Evolutionary conservation across 352 stramenopile genomes (phyloP).

Genomic region (Lagenidium giganteum): DNA sequence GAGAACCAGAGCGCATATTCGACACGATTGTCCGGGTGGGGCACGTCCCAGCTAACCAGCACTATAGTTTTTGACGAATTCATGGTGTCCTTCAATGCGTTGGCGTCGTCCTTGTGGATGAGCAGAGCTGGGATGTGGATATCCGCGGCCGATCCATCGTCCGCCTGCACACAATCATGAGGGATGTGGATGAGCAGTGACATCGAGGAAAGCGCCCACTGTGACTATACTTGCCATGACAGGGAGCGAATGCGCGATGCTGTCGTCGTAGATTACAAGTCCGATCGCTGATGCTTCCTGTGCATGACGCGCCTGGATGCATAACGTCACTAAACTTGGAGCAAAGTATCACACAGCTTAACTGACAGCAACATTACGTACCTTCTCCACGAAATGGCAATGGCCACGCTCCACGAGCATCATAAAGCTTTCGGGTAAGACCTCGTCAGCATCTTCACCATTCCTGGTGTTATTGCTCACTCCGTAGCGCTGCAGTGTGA

Average conservation of each 20-base stretch:
- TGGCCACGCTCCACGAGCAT: slow-evolving; percentile 59
- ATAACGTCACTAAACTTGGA: too few species aligned
- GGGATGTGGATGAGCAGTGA: too few species aligned
- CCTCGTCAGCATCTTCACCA: slow-evolving; percentile 1
- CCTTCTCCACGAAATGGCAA: slow-evolving; percentile 33
- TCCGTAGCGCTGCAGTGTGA: not conserved
- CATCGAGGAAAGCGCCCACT: not conserved
- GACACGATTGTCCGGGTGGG: not conserved
- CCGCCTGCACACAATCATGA: too few species aligned
- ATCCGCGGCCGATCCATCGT: slow-evolving; percentile 3
- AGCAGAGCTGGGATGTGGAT: slow-evolving; percentile 6
- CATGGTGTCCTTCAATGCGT: slow-evolving; percentile 3
- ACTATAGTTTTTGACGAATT: not conserved
- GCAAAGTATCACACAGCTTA: too few species aligned
- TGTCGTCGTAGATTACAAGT: slow-evolving; percentile 16
- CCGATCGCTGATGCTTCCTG: slow-evolving; percentile 8
- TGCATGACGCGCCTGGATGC: slow-evolving; percentile 10
- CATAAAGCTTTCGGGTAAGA: too few species aligned
- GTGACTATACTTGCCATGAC: slow-evolving; percentile 3
- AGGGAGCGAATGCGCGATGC: slow-evolving; percentile 6
- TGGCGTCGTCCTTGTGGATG: slow-evolving; percentile 3
- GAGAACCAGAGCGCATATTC: slow-evolving; percentile 12
- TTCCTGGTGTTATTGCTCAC: not conserved
- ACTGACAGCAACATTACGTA: slow-evolving; percentile 27
- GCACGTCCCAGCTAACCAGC: too few species aligned